Base-by-base conservation (phyloP, 2,329 filamentous ascomycete genomes). In the Monilinia fructicola region DNA sequence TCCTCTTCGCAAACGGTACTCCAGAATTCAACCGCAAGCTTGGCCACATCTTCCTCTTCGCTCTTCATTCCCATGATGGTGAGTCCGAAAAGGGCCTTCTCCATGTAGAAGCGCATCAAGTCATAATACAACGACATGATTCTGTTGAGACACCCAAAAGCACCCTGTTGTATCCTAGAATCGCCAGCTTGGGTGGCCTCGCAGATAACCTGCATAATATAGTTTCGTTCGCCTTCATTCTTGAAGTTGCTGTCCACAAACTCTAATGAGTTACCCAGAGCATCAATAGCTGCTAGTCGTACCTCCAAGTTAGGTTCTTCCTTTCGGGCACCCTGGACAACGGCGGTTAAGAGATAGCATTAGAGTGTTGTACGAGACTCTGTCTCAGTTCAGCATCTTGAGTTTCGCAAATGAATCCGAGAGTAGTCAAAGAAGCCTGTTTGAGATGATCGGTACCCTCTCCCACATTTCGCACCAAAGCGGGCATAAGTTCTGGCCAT, bases 81-180 rank as follows among this genome's bases (percentile, higher is more conserved):
- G 52, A 99, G 85, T 67, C 95, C 95, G 75, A 99, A 99, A 54
- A 99, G 85, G 46, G 95, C 95, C 87, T 98, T 98, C 84, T 99
- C 95, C 95, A 99, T 99, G 83, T 99, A 99, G 81, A 97, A 99
- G 75, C 93, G 90, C 95, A 99, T 99, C 82, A 97, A 96, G 76
- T 99, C 95, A 79, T 99, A 99, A 84, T 99, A 99, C 70, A 97
- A 86, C 69, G 86, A 91, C 95, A 99, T 99, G 79, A 99, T 98
- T 76, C 95, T 89, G 85, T 99, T 99, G 73, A 99, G 82, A 79
- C 95, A 98, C 74, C 95, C 95, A 78, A 97, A 99, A 54, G 95
- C 92, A 69, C 93, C 93, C 78, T 97, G 92, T 80, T 98, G 93
- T 78, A 99, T 96, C 77, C 93, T 87, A 67, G 86, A 87, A 79